phyloP scores from a whole-genome alignment of 2,329 filamentous ascomycete genomes.

The Pestalotiopsis sp. region DNA sequence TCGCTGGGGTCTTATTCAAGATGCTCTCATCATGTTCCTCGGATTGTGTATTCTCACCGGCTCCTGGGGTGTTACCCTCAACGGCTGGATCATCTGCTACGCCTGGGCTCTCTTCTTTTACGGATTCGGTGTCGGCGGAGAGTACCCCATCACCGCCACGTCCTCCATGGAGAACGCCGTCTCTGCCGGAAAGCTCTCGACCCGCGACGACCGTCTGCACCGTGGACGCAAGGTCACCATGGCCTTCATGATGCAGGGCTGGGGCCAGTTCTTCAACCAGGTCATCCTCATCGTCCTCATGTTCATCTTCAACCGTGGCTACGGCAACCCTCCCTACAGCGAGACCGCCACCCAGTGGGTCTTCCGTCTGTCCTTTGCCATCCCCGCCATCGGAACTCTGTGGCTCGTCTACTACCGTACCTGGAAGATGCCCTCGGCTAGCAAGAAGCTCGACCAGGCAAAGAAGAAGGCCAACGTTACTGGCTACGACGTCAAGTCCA shows the following conservation, averaged over 20 bases:
- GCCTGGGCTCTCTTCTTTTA: slow-evolving; percentile 94
- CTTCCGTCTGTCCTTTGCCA: slow-evolving; percentile 88
- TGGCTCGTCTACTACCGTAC: slow-evolving; percentile 97
- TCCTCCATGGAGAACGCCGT: slow-evolving; percentile 92
- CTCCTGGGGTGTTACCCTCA: slow-evolving; percentile 81
- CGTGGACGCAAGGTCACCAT: slow-evolving; percentile 93
- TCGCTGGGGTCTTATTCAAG: slow-evolving; percentile 93
- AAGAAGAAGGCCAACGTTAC: slow-evolving; percentile 89
- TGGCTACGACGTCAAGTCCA: slow-evolving; percentile 85
- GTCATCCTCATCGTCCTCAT: slow-evolving; percentile 83
- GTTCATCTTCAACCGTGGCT: slow-evolving; percentile 82
- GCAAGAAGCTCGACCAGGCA: slow-evolving; percentile 75
- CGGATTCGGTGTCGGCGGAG: slow-evolving; percentile 72
- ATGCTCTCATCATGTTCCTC: slow-evolving; percentile 90
- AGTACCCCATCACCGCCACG: slow-evolving; percentile 96
- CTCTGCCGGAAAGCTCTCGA: slow-evolving; percentile 83
- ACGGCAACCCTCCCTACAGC: slow-evolving; percentile 75
- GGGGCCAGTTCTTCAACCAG: slow-evolving; percentile 96
- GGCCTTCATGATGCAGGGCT: slow-evolving; percentile 97
- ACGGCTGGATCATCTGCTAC: slow-evolving; percentile 98
- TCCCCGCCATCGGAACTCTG: slow-evolving; percentile 85
- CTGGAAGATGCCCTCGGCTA: slow-evolving; percentile 89
- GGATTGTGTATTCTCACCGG: slow-evolving; percentile 90
- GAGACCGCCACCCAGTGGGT: slow-evolving; percentile 80
- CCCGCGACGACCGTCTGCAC: slow-evolving; percentile 89